These are phyloP conservation scores for Tulasnella sp. DNA, from an alignment of 768 basidiomycete genomes.

Conservation along the genomic window DNA sequence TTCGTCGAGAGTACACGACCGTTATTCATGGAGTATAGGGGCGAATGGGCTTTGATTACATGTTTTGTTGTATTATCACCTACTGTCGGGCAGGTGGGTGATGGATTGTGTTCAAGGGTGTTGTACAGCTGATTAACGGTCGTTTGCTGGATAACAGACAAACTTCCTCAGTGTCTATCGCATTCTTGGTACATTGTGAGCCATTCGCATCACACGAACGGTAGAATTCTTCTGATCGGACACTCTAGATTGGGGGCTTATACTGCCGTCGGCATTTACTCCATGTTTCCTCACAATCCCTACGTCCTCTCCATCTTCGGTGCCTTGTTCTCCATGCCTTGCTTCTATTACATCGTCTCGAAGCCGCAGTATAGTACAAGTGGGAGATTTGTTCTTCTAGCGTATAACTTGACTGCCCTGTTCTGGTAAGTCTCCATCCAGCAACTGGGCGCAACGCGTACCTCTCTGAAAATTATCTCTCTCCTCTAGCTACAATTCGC, in stretches of 20 bases:
- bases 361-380: conserved; percentile 66
- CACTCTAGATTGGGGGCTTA: conserved; percentile 58
- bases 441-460: too few species aligned
- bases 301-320: conserved; percentile 71
- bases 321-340: conserved; percentile 82
- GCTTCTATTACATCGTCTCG: conserved; percentile 81
- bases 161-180: conserved; percentile 80
- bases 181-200: conserved; percentile 74
- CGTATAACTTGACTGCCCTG: conserved; percentile 80
- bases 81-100: conserved; percentile 69
- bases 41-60: conserved; percentile 97
- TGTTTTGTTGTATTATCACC: conserved; percentile 89
- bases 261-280: conserved; percentile 62
- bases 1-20: conserved; percentile 73
- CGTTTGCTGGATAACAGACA: conserved; percentile 41
- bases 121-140: conserved; percentile 2
- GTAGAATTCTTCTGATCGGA: neutral
- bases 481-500: conserved; percentile 59
- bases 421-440: conserved; percentile 28
- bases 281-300: conserved; percentile 65
- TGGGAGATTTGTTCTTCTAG: conserved; percentile 70
- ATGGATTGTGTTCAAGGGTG: conserved; percentile 9
- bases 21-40: conserved; percentile 68
- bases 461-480: conserved; percentile 29
- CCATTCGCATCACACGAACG: conserved; percentile 9